Base-by-base conservation (phyloP, 2,329 filamentous ascomycete genomes). In the Penicillium janthinellum region DNA sequence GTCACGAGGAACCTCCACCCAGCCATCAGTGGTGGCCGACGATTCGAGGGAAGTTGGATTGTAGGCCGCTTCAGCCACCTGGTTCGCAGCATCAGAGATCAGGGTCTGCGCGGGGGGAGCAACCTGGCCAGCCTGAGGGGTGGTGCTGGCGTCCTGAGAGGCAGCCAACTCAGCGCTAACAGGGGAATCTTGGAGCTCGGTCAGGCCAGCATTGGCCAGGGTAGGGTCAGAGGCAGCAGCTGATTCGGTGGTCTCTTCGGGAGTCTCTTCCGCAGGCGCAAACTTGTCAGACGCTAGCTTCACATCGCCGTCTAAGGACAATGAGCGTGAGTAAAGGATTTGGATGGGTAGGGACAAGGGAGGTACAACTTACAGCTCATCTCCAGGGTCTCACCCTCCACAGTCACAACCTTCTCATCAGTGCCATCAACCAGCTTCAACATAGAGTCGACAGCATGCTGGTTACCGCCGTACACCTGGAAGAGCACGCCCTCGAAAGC, bases 1-100 rank as follows among this genome's bases (percentile, higher is more conserved):
- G 70, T 93, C 86, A 58, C 89, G 86, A 54, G 91, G 86, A 47
- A 91, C 82, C 73, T 92, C 86, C 61, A 96, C 89, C 86, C 91
- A 95, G 55, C 83, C 84, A 66, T 93, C 90, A 31, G 82, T 79
- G 44, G 73, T 73, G 12, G 82, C 72, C 25, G 82, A 79, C 57
- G 82, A 79, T 52, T 81, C 78, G 22, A 74, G 63, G 15, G 81
- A 78, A 60, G 82, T 79, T 53, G 81, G 79, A 69, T 86, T 83
- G 84, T 85, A 88, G 50, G 78, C 79, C 44, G 81, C 77, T 61
- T 83, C 82, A 15, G 81, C 85, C 39, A 79, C 70, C 11, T 76
- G 70, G 63, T 81, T 81, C 11, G 76, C 80, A 48, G 74, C 76
- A 63, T 78, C 71, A n/a, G 70, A 71, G 52, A 77, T 75, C 11